Evolutionary conservation across 768 basidiomycete species (phyloP), one percentile per base, ranked within the genome.

Genomic region (Lenzites betulinus): DNA sequence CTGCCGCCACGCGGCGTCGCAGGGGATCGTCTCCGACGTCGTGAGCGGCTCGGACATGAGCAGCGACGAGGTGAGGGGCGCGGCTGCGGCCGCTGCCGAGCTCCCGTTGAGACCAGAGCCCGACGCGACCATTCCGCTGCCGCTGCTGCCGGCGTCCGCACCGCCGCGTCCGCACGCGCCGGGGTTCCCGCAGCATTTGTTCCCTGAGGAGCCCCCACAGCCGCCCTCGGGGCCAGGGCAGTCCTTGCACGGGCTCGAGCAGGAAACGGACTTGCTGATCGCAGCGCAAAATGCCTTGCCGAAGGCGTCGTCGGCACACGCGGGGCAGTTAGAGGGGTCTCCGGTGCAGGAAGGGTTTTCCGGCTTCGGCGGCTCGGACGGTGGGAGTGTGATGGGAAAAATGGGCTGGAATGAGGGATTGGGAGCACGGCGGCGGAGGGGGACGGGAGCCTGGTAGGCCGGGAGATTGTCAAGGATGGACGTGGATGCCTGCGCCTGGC

Each of bases 271-370:
- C 61, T 86, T 79, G 62, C 80, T 82, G 43, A 95, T 83, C 22
- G 90, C 90, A 39, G 80, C 79, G 71, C 93, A 95, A 72, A 95
- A 95, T 6, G 92, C 93, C 69, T 89, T 88, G 11, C 93, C 93
- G 64, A 95, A 95, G 22, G 82, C 81, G 71, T 95, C 93, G 67
- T 90, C 88, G 4, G 87, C 88, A 70, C 93, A 95, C 4, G 92
- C 93, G 53, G 83, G 72, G 69, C 93, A 95, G 72, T 94, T 93
- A 9, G 83, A 80, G 2, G 93, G 93, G 69, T 95, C 92, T 13
- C 93, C 93, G 18, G 92, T 90, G 72, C 93, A 95, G 35, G 74
- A 62, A 26, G 70, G 81, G 16, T 67, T 59, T 25, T 66, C 62
- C 36, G 69, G 51, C 58, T 67, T 66, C 33, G 71, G 59, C 42